Evolutionary conservation across 2,329 filamentous ascomycete genomes (phyloP).

Genomic region (Penicillium crustosum): DNA sequence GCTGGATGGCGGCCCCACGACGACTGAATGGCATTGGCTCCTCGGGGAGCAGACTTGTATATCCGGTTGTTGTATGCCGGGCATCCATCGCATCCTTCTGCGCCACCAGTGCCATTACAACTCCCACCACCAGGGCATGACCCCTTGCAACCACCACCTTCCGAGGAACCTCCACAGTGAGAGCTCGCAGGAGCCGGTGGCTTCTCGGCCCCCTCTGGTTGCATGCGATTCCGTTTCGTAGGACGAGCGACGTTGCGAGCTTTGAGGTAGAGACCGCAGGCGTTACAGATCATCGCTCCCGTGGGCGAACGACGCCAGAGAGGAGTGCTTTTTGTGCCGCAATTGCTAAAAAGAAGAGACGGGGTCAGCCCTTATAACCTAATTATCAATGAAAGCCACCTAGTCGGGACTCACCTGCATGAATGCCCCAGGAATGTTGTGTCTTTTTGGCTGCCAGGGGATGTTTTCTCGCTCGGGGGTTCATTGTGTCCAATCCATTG

Average conservation of each 20-base stretch:
- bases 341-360: slow-evolving; percentile 66
- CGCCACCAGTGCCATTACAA: slow-evolving; percentile 94
- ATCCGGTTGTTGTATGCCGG: slow-evolving; percentile 97
- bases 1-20: slow-evolving; percentile 35
- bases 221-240: slow-evolving; percentile 75
- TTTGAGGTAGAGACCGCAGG: slow-evolving; percentile 91
- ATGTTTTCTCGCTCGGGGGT: slow-evolving; percentile 26
- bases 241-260: slow-evolving; percentile 88
- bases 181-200: slow-evolving; percentile 31
- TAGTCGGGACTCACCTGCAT: slow-evolving; percentile 37
- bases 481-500: slow-evolving; percentile 13
- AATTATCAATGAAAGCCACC: neutral
- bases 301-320: slow-evolving; percentile 91
- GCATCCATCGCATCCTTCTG: slow-evolving; percentile 91
- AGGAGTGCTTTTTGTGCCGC: slow-evolving; percentile 87
- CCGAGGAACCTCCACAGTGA: slow-evolving; percentile 29
- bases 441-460: slow-evolving; percentile 40
- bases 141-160: slow-evolving; percentile 57
- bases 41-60: slow-evolving; percentile 71
- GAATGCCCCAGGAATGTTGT: slow-evolving; percentile 43
- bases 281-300: slow-evolving; percentile 95
- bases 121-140: slow-evolving; percentile 92
- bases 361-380: slow-evolving; percentile 8
- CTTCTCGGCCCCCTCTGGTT: slow-evolving; percentile 27
- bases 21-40: slow-evolving; percentile 33